Percentiles rank a stretch among this genome's conserved stretches.
phyloP scores from a whole-genome alignment of 2,329 filamentous ascomycete species.

The Hysterium pulicare region DNA sequence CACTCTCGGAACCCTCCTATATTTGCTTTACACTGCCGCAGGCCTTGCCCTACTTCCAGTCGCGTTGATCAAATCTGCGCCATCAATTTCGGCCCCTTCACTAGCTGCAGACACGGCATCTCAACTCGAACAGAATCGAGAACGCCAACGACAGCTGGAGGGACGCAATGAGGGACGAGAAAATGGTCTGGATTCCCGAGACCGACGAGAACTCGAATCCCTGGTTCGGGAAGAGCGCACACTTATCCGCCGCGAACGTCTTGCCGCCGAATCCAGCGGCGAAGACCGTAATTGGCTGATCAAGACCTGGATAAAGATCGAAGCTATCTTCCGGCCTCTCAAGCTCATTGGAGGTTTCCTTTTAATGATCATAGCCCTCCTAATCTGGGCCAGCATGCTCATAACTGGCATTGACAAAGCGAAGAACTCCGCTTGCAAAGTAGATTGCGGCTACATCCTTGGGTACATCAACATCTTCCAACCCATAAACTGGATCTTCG shows the following conservation, averaged over 20 bases:
- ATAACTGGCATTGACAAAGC: slow-evolving; percentile 96
- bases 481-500: slow-evolving; percentile 85
- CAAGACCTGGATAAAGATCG: slow-evolving; percentile 72
- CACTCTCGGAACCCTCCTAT: slow-evolving; percentile 79
- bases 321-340: slow-evolving; percentile 79
- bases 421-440: slow-evolving; percentile 89
- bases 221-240: slow-evolving; percentile 89
- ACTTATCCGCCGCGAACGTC: slow-evolving; percentile 79
- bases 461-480: slow-evolving; percentile 89
- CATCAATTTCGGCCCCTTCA: slow-evolving; percentile 77
- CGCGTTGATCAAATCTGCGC: slow-evolving; percentile 86
- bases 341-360: slow-evolving; percentile 83
- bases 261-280: slow-evolving; percentile 78
- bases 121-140: slow-evolving; percentile 81
- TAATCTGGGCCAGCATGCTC: slow-evolving; percentile 89
- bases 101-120: slow-evolving; percentile 73
- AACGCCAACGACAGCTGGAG: slow-evolving; percentile 88
- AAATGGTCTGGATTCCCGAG: slow-evolving; percentile 75
- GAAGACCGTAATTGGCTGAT: slow-evolving; percentile 73
- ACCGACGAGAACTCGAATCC: slow-evolving; percentile 82
- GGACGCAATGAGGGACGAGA: slow-evolving; percentile 74
- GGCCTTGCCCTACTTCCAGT: slow-evolving; percentile 87
- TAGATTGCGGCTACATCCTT: slow-evolving; percentile 87
- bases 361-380: slow-evolving; percentile 67
- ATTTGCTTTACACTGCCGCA: slow-evolving; percentile 82